Percentiles rank a stretch among this genome's conserved stretches.
Evolutionary conservation across 345 rosid genomes (phyloP).

Genomic region (Syzygium aromaticum): DNA sequence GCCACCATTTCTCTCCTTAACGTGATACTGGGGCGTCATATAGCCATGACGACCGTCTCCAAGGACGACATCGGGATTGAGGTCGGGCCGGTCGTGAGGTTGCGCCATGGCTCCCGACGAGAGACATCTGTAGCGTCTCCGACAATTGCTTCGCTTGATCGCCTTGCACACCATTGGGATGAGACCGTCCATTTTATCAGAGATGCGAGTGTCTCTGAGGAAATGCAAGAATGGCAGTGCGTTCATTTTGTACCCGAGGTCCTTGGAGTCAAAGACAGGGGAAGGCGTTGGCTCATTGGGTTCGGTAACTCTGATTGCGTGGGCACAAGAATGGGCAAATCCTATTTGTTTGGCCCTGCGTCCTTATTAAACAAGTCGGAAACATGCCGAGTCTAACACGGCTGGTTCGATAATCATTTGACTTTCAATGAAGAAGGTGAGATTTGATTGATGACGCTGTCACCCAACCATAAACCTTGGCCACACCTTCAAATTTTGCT

Average conservation of each 20-base stretch:
- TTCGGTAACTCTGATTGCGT: background rate
- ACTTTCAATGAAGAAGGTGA: background rate
- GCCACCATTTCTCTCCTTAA: background rate
- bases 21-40: background rate
- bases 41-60: background rate
- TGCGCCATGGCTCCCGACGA: conserved; percentile 30
- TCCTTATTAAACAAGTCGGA: background rate
- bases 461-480: background rate
- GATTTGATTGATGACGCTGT: background rate
- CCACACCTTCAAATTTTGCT: background rate
- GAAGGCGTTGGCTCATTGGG: background rate
- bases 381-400: background rate
- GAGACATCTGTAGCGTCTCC: conserved; percentile 59
- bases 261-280: background rate
- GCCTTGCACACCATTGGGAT: conserved; percentile 62
- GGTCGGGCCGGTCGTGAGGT: conserved; percentile 17
- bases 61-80: background rate
- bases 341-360: background rate
- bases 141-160: conserved; percentile 44
- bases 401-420: background rate
- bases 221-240: background rate
- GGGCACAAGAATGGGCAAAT: background rate
- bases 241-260: background rate
- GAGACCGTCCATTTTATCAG: conserved; percentile 54
- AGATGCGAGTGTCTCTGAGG: background rate